Percentiles rank a stretch among this genome's conserved stretches.
Conservation (phyloP, 73 alveolate species). For the Effrenium voratum region DNA sequence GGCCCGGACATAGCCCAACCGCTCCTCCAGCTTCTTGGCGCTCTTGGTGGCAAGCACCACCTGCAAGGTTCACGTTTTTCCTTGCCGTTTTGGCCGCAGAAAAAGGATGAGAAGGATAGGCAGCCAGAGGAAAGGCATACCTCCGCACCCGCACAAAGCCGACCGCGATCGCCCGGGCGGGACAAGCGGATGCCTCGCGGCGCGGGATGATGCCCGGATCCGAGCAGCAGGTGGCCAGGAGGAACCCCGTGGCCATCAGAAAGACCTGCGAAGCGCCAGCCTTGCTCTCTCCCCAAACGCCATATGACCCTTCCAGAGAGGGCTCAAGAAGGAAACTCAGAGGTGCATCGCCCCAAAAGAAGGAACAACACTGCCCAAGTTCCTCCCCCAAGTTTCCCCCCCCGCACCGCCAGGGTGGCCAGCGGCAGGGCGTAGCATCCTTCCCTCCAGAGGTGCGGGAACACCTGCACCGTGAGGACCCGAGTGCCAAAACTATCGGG, state of each 20-base stretch:
- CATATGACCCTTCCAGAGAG: background rate
- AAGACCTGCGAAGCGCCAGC: constrained; percentile 13
- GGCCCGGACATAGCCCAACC: constrained; percentile 46
- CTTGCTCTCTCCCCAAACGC: background rate
- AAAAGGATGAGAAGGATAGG: background rate
- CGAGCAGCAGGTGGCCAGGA: constrained; percentile 90
- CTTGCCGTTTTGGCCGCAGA: background rate
- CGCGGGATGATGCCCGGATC: constrained; percentile 92
- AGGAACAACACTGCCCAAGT: background rate
- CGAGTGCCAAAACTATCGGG: no score
- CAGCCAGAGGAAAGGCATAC: background rate
- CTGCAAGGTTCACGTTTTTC: background rate
- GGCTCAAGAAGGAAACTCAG: background rate
- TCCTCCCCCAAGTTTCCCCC: background rate
- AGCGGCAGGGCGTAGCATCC: constrained; percentile 84
- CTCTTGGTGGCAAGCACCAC: constrained; percentile 83
- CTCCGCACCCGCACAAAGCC: background rate
- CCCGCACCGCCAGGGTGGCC: constrained; percentile 91
- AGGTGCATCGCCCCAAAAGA: background rate
- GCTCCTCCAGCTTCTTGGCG: constrained; percentile 63
- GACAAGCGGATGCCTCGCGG: constrained; percentile 24
- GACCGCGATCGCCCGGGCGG: background rate
- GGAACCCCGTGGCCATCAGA: constrained; percentile 82
- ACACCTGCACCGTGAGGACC: background rate
- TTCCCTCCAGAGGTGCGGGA: constrained; percentile 75